phyloP scores from a whole-genome alignment of 2,329 filamentous ascomycete genomes.

The Aspergillus intermedius region DNA sequence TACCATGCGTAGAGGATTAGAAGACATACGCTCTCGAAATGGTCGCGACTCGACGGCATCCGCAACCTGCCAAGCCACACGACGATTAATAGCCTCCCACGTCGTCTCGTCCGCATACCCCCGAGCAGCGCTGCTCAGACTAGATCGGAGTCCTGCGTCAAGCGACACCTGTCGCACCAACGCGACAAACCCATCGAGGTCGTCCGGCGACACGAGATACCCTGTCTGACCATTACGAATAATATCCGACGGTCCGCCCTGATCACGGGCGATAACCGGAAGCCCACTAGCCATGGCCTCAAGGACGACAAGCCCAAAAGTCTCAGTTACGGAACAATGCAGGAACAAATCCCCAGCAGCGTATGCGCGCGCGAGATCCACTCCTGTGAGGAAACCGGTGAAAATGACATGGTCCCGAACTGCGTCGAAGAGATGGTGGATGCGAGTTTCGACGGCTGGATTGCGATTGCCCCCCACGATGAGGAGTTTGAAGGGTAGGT shows the following conservation, averaged over 20 bases:
- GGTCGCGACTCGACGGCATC: conserved; percentile 30
- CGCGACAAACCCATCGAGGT: conserved; percentile 53
- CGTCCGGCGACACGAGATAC: conserved; percentile 54
- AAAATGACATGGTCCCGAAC: conserved; percentile 57
- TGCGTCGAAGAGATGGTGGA: conserved; percentile 53
- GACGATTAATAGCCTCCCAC: conserved; percentile 67
- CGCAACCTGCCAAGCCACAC: conserved; percentile 59
- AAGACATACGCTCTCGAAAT: neutral
- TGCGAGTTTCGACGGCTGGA: conserved; percentile 54
- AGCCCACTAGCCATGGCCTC: conserved; percentile 67
- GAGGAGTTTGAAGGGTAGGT: conserved; percentile 57
- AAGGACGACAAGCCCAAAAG: conserved; percentile 63
- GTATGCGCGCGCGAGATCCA: conserved; percentile 58
- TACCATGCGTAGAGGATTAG: neutral
- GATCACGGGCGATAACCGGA: conserved; percentile 62
- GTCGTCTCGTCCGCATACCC: conserved; percentile 56
- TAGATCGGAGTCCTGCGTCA: conserved; percentile 39
- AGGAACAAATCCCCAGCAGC: conserved; percentile 64
- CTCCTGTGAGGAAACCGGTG: conserved; percentile 58
- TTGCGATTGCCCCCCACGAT: conserved; percentile 65
- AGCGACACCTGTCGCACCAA: conserved; percentile 47
- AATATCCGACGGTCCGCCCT: conserved; percentile 64
- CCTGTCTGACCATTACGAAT: conserved; percentile 55
- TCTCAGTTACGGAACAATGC: conserved; percentile 66
- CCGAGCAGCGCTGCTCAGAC: conserved; percentile 47